Evolutionary conservation across 106 monocot species (phyloP).

Genomic region (Allium sativum): DNA sequence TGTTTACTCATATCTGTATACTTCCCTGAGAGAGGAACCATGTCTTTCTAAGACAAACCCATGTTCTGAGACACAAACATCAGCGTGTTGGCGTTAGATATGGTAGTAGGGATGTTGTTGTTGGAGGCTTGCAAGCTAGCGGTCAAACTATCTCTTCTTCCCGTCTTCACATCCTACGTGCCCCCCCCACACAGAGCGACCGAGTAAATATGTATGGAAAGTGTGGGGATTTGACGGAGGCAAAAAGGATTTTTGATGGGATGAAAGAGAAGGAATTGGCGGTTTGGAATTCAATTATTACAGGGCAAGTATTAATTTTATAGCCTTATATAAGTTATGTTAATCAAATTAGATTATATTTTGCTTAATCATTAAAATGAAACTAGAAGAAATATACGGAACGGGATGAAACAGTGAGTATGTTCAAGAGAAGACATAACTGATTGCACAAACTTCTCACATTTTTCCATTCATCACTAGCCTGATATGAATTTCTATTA

Average conservation of each 20-base stretch:
- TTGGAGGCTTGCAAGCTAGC: slow-evolving; percentile 44
- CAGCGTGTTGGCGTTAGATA: slow-evolving; percentile 49
- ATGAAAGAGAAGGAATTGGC: slow-evolving; percentile 34
- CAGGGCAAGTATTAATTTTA: slow-evolving; percentile 49
- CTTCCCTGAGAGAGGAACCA: slow-evolving; percentile 78
- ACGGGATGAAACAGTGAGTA: too few relatives aligned
- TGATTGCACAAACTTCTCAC: too few relatives aligned
- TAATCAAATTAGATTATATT: too few relatives aligned
- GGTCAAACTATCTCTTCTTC: slow-evolving; percentile 51
- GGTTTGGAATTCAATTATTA: slow-evolving; percentile 88
- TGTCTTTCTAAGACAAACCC: slow-evolving; percentile 64
- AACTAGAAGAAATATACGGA: too few relatives aligned
- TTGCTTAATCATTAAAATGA: too few relatives aligned
- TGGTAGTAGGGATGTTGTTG: slow-evolving; percentile 63
- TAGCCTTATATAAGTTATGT: too few relatives aligned
- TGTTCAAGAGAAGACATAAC: too few relatives aligned
- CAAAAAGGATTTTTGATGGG: slow-evolving; percentile 54
- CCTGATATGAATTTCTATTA: too few relatives aligned
- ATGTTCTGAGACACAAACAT: slow-evolving; percentile 43
- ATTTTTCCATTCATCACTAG: too few relatives aligned
- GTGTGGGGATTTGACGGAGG: slow-evolving; percentile 61
- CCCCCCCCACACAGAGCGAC: slow-evolving; percentile 70
- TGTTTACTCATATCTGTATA: too few relatives aligned
- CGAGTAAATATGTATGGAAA: slow-evolving; percentile 72
- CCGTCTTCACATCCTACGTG: slow-evolving; percentile 72